Evolutionary conservation across 2,329 filamentous ascomycete genomes (phyloP).

Genomic region (Cladosporium velox): DNA sequence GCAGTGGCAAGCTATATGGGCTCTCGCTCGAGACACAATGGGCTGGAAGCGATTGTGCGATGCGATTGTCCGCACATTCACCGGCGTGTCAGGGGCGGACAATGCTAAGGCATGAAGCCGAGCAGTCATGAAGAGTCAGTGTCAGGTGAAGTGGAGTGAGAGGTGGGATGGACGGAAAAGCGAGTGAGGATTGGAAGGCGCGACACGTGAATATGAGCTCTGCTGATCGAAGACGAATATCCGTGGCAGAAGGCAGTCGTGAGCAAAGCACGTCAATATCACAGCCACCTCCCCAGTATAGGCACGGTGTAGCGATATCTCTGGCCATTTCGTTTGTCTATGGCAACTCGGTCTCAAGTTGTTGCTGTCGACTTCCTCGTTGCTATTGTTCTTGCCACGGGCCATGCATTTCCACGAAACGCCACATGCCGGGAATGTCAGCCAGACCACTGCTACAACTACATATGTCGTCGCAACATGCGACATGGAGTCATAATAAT

Average conservation of each 20-base stretch:
- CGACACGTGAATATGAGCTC: background rate
- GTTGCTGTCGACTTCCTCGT: constrained; percentile 8
- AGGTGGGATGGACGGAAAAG: background rate
- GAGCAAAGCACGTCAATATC: background rate
- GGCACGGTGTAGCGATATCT: background rate
- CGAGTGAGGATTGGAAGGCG: constrained; percentile 2
- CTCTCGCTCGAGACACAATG: constrained; percentile 14
- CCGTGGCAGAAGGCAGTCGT: background rate
- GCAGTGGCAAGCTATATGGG: background rate
- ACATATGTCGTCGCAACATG: background rate
- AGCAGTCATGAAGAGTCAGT: background rate
- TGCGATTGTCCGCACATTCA: constrained; percentile 10
- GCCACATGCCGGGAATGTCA: background rate
- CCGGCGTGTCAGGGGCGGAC: background rate
- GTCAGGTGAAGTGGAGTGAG: background rate
- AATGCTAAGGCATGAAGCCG: background rate
- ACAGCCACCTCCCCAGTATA: background rate
- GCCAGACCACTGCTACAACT: background rate
- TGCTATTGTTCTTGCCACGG: constrained; percentile 21
- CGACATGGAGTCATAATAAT: background rate
- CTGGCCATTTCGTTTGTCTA: background rate
- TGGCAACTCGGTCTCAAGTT: background rate
- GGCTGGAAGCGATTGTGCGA: constrained; percentile 12
- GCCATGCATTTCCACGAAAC: constrained; percentile 9
- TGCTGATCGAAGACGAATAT: background rate